Evolutionary conservation across 306 rosid genomes (phyloP).

Genomic region (Sophora flavescens): DNA sequence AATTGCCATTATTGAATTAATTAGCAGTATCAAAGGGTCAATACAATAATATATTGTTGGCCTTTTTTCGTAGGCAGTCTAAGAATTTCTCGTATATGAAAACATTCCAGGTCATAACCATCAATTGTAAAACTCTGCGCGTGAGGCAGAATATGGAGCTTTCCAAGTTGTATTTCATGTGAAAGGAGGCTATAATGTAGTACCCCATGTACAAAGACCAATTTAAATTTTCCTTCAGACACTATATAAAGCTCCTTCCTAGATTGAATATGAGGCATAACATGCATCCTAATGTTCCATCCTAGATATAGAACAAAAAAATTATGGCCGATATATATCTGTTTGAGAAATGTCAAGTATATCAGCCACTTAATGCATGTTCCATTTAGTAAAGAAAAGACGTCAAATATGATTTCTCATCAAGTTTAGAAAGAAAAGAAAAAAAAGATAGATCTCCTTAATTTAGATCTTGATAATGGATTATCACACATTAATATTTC

Average conservation of each 20-base stretch:
- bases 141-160: too few species aligned
- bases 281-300: not conserved
- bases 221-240: slow-evolving; percentile 2
- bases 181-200: slow-evolving; percentile 15
- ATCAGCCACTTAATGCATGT: slow-evolving; percentile 24
- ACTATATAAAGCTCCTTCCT: slow-evolving; percentile 1
- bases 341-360: slow-evolving; percentile 1
- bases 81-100: not conserved
- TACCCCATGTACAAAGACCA: not conserved
- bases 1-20: not conserved
- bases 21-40: not conserved
- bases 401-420: not conserved
- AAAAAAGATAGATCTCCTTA: not conserved
- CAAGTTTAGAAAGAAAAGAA: slow-evolving; percentile 11
- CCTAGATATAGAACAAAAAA: slow-evolving; percentile 15
- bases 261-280: not conserved
- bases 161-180: not conserved
- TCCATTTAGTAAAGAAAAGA: slow-evolving; percentile 28
- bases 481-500: slow-evolving; percentile 18
- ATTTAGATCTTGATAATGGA: slow-evolving; percentile 18
- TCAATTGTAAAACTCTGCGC: not conserved
- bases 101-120: slow-evolving; percentile 38
- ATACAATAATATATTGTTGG: not conserved
- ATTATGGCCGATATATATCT: not conserved
- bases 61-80: not conserved